Evolutionary conservation across 129 eudicot genomes (phyloP), one percentile per base, ranked within the genome.

Genomic region (Erigeron canadensis): DNA sequence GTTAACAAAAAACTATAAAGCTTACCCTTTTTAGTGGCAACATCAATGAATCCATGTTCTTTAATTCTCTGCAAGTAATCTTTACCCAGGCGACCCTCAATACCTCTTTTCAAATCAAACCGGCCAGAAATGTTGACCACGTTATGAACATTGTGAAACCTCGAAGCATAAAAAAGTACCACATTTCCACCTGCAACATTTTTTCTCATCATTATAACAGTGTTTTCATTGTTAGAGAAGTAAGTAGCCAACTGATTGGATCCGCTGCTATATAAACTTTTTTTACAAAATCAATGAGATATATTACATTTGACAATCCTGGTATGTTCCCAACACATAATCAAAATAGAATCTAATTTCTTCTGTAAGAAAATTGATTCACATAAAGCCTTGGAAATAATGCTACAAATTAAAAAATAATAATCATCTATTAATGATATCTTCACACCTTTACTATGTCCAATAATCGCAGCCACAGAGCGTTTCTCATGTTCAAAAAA

Each of bases 401-500:
- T 28, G 34, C 34, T 28, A 28, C 34, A 1, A 28, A 28, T 28
- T 28, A 17, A 3, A 51, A 51, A 37, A 11, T 17, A 11, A 17
- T 70, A 65, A 4, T 28, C 3, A 28, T 28, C 34, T 28, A 28
- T 28, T 0, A 28, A 28, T 28, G 34, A 28, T 28, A 28, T 28
- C 34, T 16, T 17, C 22, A 74, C 34, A 91, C 96, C 97, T 86
- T 91, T 88, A 67, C 96, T 91, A 66, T 91, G 97, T 63, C 97
- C 96, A 57, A 91, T 63, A 75, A 91, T 51, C 40, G 87, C 88
- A 70, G 71, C 71, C 48, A 83, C 61, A 3, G 18, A 39, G 23
- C 81, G 84, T 22, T 80, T 70, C 75, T 78, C 74, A 5, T 69
- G 66, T 40, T 63, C 70, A 65, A 88, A 91, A 57, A 82, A 73